Evolutionary conservation across 108 stramenopile species (phyloP).

Genomic region (Poteriospumella lacustris): DNA sequence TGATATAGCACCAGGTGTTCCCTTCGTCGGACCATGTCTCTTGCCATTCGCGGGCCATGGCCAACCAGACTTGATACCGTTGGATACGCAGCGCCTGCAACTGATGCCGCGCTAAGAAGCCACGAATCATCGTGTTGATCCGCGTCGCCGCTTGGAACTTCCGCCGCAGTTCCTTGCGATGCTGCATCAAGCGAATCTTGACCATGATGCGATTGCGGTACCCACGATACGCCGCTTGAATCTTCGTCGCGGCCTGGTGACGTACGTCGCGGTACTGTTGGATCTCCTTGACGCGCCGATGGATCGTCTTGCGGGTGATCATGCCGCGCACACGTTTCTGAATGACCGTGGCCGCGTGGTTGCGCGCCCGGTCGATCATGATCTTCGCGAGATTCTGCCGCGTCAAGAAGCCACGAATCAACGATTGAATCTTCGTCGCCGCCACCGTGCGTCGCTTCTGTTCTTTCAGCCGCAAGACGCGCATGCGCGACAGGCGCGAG

Average conservation of each 20-base stretch:
- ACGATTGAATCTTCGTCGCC: background rate
- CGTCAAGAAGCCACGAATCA: constrained; percentile 1
- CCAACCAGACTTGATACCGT: background rate
- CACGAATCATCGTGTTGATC: background rate
- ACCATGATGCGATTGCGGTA: constrained; percentile 4
- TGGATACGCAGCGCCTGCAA: background rate
- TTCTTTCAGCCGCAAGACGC: background rate
- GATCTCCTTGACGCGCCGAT: background rate
- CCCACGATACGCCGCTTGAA: constrained; percentile 26
- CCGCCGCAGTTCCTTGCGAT: background rate
- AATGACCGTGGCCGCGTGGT: background rate
- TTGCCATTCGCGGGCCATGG: background rate
- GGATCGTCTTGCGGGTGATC: background rate
- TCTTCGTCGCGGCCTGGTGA: background rate
- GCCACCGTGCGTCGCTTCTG: background rate
- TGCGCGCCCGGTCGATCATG: background rate
- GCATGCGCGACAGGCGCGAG: background rate
- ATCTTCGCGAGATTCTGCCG: background rate
- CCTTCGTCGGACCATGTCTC: constrained; percentile 24
- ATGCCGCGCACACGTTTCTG: background rate
- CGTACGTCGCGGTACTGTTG: background rate
- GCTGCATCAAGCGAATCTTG: background rate
- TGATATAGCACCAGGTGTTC: constrained; percentile 16
- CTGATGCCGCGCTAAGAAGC: background rate
- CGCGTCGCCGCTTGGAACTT: background rate